Conservation (phyloP, 2,329 filamentous ascomycete genomes). For the Fusarium sp. region DNA sequence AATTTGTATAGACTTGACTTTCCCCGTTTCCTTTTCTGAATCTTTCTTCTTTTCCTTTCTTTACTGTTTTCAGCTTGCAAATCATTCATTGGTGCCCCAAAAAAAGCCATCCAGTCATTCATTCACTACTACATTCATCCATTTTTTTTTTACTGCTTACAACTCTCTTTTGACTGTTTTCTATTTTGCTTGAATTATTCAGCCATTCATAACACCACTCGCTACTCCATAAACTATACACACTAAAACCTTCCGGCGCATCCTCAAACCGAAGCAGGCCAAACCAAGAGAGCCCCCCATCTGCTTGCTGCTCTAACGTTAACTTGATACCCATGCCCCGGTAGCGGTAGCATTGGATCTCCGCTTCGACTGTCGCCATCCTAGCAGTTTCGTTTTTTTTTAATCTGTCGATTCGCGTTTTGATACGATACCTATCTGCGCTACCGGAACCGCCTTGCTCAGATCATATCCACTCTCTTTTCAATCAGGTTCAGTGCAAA, state of each 20-base stretch:
- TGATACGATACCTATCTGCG: constrained; percentile 26
- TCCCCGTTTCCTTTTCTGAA: background rate
- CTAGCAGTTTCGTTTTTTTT: constrained; percentile 12
- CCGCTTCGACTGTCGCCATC: constrained; percentile 25
- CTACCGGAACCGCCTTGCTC: constrained; percentile 22
- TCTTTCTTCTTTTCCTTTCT: background rate
- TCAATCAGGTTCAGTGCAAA: constrained; percentile 4
- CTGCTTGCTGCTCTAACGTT: background rate
- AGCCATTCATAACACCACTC: constrained; percentile 3
- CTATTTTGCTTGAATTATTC: background rate
- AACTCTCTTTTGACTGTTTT: background rate
- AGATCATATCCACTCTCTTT: constrained; percentile 25
- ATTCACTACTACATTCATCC: background rate
- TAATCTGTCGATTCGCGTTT: constrained; percentile 24
- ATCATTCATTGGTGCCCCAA: constrained; percentile 12
- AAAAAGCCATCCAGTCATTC: background rate
- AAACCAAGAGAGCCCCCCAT: background rate
- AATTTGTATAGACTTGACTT: constrained; percentile 4
- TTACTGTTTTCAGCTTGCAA: constrained; percentile 11
- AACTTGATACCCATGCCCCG: constrained; percentile 17
- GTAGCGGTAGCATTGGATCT: constrained; percentile 29
- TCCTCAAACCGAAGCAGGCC: constrained; percentile 20
- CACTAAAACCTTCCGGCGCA: constrained; percentile 28
- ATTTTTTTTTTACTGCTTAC: background rate
- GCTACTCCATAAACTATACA: background rate